Conservation (phyloP, 1,284 basidiomycete species). For the Moesziomyces globuligerus region DNA sequence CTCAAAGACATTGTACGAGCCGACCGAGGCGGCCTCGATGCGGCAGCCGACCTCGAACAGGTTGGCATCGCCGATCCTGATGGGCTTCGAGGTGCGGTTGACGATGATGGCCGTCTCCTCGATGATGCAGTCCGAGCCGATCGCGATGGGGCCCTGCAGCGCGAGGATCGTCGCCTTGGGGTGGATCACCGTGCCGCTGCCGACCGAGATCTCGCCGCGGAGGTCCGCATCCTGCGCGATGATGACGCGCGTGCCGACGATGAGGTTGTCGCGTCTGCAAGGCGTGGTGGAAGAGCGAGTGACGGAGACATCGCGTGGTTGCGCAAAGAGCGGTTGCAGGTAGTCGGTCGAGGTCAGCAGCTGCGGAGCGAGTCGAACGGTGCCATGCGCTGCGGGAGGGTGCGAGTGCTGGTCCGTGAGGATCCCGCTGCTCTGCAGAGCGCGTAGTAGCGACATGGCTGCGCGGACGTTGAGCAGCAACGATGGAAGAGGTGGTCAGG, state of each 20-base stretch:
- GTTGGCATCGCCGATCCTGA: conserved; percentile 90
- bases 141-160: conserved; percentile 83
- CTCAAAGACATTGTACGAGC: conserved; percentile 84
- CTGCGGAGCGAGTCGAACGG: conserved; percentile 6
- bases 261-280: conserved; percentile 50
- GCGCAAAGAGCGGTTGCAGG: no score
- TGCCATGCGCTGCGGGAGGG: conserved; percentile 3
- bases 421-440: conserved; percentile 31
- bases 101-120: conserved; percentile 89
- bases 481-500: neutral
- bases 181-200: conserved; percentile 79
- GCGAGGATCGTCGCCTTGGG: conserved; percentile 91
- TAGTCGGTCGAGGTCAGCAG: conserved; percentile 7
- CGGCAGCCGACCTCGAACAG: conserved; percentile 91
- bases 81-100: conserved; percentile 74
- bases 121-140: conserved; percentile 87
- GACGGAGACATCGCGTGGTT: no score
- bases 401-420: conserved; percentile 22
- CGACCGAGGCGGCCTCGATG: conserved; percentile 85
- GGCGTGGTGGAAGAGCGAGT: neutral
- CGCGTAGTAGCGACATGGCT: conserved; percentile 33
- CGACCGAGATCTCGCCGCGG: conserved; percentile 55
- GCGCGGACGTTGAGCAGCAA: neutral
- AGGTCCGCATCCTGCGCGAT: conserved; percentile 56
- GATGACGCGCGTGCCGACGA: conserved; percentile 49